Evolutionary conservation across 768 basidiomycete species (phyloP).

Genomic region (Russula earlei): DNA sequence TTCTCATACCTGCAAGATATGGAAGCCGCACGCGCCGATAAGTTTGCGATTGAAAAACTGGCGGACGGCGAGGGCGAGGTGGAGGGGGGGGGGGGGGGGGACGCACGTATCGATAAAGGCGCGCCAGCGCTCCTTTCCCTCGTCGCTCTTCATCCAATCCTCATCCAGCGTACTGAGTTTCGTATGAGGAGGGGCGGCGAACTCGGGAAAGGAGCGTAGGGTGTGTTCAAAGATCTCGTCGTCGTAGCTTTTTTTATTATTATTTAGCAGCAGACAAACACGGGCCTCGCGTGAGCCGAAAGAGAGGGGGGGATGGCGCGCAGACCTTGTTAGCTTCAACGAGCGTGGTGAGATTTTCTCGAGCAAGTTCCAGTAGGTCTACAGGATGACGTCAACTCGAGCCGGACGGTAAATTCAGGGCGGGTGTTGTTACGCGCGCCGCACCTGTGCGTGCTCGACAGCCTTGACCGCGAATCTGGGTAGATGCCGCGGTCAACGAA

Average conservation of each 20-base stretch:
- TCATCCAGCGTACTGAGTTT: conserved; percentile 63
- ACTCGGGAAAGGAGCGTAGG: conserved; percentile 74
- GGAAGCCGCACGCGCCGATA: background rate
- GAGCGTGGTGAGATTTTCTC: conserved; percentile 68
- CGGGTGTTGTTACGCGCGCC: conserved; percentile 19
- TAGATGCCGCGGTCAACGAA: too few relatives aligned
- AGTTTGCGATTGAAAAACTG: background rate
- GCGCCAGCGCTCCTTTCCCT: conserved; percentile 87
- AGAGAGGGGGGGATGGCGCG: background rate
- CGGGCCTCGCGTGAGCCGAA: background rate
- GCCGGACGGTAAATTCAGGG: background rate
- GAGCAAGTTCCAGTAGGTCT: conserved; percentile 95
- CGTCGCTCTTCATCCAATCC: conserved; percentile 81
- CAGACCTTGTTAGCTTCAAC: conserved; percentile 76
- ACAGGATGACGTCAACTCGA: background rate
- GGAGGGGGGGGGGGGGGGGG: background rate
- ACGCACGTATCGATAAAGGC: conserved; percentile 70
- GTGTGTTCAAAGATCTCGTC: conserved; percentile 85
- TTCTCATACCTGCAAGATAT: conserved; percentile 67
- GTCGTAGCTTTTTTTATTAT: conserved; percentile 39
- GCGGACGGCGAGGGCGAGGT: background rate
- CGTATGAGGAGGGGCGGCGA: conserved; percentile 30
- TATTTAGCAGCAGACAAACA: too few relatives aligned
- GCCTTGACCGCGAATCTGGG: conserved; percentile 83
- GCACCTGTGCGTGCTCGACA: conserved; percentile 91